Evolutionary conservation across 2,329 filamentous ascomycete species (phyloP), one percentile per base, ranked within the genome.

Genomic region (Colletotrichum costaricense): DNA sequence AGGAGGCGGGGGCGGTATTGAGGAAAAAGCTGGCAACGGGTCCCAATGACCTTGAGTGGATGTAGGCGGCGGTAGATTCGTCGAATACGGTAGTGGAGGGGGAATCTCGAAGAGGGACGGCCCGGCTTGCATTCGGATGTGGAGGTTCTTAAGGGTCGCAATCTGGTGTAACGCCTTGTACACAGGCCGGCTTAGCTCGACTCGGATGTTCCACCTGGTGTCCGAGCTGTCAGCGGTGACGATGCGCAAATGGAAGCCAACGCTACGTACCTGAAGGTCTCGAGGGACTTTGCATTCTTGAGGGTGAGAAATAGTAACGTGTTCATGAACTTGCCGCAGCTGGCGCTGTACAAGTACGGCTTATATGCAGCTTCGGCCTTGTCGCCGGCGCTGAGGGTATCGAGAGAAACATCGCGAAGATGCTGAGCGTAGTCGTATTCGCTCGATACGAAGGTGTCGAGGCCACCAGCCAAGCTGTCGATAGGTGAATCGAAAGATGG

Each of bases 241-340:
- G 4, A 49, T 49, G 42, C 19, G 19, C 14, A 8, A 30, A 24
- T 24, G 4, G n/a, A 24, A 22, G 30, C 9, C 11, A 22, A 58
- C 26, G 28, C n/a, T 30, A 80, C 87, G 73, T 77, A 91, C 88
- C 82, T 84, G 77, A 92, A 91, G 3, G 83, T 83, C 78, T 92
- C 90, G 28, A 93, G 83, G 1, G 84, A 82, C 56, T 81, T 84
- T 33, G 90, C 86, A 75, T 88, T 89, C 76, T 87, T 88, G 73
- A 93, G 78, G 1, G 89, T 87, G 77, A 91, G 77, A 35, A 88
- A 84, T 6, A 93, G 79, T 55, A 93, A 79, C 0, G 89, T 91
- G 76, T 90, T 92, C 79, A 93, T 85, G 69, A 92, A 91, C 81
- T 91, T 92, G 64, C 90, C 90, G 77, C 88, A 90, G 78, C 87